phyloP scores from a whole-genome alignment of 2,329 filamentous ascomycete genomes.

The Sclerotinia borealis region DNA sequence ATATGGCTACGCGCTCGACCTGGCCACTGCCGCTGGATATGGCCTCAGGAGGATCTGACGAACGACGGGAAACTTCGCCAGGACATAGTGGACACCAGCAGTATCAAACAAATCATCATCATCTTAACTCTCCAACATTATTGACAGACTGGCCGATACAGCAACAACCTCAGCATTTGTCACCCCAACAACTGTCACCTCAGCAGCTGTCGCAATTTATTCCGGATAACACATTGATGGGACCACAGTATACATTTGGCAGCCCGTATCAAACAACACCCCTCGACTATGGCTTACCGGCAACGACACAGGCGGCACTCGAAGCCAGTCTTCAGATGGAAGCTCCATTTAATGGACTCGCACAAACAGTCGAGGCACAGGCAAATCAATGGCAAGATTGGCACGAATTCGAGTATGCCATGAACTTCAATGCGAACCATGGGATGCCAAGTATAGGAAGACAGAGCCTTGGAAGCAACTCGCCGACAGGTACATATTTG shows the following conservation, averaged over 20 bases:
- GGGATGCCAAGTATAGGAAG: conserved; percentile 42
- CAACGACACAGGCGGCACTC: conserved; percentile 56
- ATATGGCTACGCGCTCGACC: conserved; percentile 33
- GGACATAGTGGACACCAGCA: conserved; percentile 39
- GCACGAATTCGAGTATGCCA: conserved; percentile 72
- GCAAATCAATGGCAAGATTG: conserved; percentile 64
- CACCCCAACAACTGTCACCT: conserved; percentile 27
- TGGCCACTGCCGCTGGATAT: conserved; percentile 34
- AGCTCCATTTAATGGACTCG: conserved; percentile 53
- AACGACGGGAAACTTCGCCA: conserved; percentile 30
- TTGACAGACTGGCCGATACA: conserved; percentile 56
- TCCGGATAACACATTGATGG: conserved; percentile 31
- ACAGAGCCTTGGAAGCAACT: conserved; percentile 53
- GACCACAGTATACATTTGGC: conserved; percentile 30
- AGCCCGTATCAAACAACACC: conserved; percentile 30
- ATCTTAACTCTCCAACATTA: conserved; percentile 41
- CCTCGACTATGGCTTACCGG: conserved; percentile 27
- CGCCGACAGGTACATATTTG: conserved; percentile 72
- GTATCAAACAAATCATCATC: conserved; percentile 38
- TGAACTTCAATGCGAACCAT: conserved; percentile 44
- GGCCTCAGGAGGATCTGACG: conserved; percentile 29
- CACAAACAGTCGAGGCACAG: conserved; percentile 52
- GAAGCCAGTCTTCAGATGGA: conserved; percentile 56
- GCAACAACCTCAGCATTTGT: conserved; percentile 31
- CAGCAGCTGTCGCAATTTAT: conserved; percentile 32